Conservation (phyloP, 2,329 filamentous ascomycete genomes). For the Penicillium sp. region DNA sequence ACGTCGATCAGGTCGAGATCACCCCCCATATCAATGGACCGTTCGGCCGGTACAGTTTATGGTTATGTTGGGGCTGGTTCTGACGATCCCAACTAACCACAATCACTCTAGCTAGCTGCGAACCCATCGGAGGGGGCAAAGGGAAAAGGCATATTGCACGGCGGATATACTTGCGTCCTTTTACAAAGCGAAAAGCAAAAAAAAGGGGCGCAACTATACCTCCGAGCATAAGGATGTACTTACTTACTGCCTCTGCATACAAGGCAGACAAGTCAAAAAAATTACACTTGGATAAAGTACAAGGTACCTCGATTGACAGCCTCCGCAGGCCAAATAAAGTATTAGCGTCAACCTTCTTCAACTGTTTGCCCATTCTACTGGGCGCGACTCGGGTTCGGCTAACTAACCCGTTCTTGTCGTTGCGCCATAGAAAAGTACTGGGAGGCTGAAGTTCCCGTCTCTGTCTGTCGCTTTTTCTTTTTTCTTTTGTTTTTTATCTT, state of each 20-base stretch:
- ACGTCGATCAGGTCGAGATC: constrained; percentile 13
- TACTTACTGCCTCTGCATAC: not conserved
- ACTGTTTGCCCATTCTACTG: not conserved
- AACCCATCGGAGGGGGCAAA: not conserved
- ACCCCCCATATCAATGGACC: not conserved
- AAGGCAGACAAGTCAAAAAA: not conserved
- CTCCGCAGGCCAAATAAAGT: constrained; percentile 16
- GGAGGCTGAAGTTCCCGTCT: constrained; percentile 9
- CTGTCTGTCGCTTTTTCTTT: not conserved
- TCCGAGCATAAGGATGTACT: too few species aligned
- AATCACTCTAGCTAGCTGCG: not conserved
- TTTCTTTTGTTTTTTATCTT: not conserved
- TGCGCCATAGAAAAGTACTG: not conserved
- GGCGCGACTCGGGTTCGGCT: not conserved
- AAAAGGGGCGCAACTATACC: not conserved
- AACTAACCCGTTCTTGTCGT: not conserved
- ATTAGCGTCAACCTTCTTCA: constrained; percentile 26
- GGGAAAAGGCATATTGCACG: too few species aligned
- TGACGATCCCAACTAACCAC: constrained; percentile 1
- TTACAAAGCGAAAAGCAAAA: not conserved
- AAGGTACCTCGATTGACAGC: constrained; percentile 1
- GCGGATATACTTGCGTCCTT: too few species aligned
- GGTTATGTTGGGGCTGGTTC: constrained; percentile 1
- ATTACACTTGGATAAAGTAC: too few species aligned
- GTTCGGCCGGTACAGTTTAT: not conserved